These are phyloP conservation scores for Fusarium sp. DNA, from an alignment of 2,329 filamentous ascomycete genomes.

Conservation along the genomic window DNA sequence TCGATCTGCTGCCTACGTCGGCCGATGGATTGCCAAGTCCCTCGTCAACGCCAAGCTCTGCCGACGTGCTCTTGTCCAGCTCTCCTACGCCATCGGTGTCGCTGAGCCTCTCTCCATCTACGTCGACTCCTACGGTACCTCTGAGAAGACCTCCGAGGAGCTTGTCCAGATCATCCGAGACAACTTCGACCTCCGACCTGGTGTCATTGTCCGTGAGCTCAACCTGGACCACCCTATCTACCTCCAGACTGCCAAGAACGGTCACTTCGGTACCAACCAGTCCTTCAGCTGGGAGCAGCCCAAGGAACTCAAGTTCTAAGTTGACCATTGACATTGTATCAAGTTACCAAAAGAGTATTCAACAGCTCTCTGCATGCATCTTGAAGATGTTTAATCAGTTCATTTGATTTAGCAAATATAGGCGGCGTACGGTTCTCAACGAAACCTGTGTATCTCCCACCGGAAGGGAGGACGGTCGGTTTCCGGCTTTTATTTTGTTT, in stretches of 20 bases:
- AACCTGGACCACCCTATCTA: conserved; percentile 97
- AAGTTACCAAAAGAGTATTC: conserved; percentile 50
- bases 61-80: conserved; percentile 93
- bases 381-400: conserved; percentile 51
- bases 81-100: conserved; percentile 99
- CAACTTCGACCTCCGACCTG: conserved; percentile 98
- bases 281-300: conserved; percentile 98
- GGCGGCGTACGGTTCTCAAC: conserved; percentile 60
- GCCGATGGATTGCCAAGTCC: conserved; percentile 99
- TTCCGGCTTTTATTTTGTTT: conserved; percentile 49
- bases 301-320: conserved; percentile 91
- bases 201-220: conserved; percentile 98
- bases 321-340: conserved; percentile 30
- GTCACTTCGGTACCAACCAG: conserved; percentile 98
- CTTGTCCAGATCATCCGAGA: conserved; percentile 92
- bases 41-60: conserved; percentile 88
- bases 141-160: conserved; percentile 86
- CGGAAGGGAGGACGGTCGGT: conserved; percentile 48
- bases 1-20: conserved; percentile 96
- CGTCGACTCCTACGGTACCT: conserved; percentile 97
- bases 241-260: conserved; percentile 98
- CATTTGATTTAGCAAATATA: conserved; percentile 50
- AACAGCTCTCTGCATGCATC: conserved; percentile 51
- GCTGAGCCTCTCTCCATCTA: conserved; percentile 98
- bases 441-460: conserved; percentile 53